Conservation (phyloP, 768 basidiomycete genomes). For the Lentinula aciculospora region DNA sequence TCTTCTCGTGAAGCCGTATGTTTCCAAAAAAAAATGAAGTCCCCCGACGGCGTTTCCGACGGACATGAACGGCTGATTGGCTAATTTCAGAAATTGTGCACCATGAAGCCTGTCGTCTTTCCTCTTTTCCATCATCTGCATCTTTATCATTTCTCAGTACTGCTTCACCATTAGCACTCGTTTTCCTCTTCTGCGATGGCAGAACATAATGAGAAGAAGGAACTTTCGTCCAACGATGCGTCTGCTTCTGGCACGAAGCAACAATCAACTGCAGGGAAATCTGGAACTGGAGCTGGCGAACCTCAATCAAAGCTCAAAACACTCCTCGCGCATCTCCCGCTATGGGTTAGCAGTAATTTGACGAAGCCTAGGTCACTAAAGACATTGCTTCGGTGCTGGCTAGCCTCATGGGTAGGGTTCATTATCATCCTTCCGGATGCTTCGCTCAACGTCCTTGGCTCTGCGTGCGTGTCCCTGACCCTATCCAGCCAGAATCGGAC, state of each 20-base stretch:
- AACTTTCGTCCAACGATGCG: background rate
- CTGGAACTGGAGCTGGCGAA: background rate
- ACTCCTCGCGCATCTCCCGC: slow-evolving; percentile 19
- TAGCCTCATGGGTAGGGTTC: slow-evolving; percentile 31
- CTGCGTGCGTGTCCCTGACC: slow-evolving; percentile 40
- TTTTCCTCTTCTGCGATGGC: background rate
- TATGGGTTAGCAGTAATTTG: slow-evolving; percentile 32
- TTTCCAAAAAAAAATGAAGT: too few relatives aligned
- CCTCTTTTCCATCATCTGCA: background rate
- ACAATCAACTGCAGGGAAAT: background rate
- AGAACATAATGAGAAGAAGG: background rate
- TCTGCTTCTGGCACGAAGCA: background rate
- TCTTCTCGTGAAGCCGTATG: too few relatives aligned
- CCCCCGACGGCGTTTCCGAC: background rate
- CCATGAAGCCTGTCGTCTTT: background rate
- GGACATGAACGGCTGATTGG: background rate
- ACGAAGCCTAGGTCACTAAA: slow-evolving; percentile 30
- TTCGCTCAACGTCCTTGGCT: slow-evolving; percentile 30
- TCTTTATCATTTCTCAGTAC: background rate
- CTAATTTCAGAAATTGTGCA: background rate
- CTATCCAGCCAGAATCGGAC: background rate
- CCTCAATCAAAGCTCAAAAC: background rate
- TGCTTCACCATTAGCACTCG: background rate
- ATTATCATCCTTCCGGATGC: slow-evolving; percentile 33
- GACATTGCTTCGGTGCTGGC: slow-evolving; percentile 33